Conservation (phyloP, 768 basidiomycete species). For the Lepiota subincarnata region DNA sequence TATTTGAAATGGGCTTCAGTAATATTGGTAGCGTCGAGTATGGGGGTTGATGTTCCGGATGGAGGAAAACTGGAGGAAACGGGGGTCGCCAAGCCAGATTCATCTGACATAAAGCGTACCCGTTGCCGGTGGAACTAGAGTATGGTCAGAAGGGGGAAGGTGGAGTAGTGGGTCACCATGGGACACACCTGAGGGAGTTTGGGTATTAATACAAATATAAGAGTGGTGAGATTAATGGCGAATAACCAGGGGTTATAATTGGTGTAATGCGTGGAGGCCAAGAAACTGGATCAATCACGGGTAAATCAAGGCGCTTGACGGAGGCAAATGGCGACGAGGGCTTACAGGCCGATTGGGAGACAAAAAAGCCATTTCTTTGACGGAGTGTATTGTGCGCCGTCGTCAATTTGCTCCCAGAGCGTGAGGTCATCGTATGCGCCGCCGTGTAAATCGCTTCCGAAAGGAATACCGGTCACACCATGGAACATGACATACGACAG, state of each 20-base stretch:
- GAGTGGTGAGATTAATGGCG: constrained; percentile 80
- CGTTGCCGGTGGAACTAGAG: constrained; percentile 76
- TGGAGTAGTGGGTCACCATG: constrained; percentile 1
- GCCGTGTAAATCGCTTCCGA: constrained; percentile 79
- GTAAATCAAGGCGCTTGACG: not conserved
- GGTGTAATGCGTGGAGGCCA: constrained; percentile 97
- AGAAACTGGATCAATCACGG: constrained; percentile 55
- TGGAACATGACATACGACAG: constrained; percentile 99
- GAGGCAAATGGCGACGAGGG: not conserved
- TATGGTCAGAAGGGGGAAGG: constrained; percentile 1
- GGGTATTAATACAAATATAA: constrained; percentile 80
- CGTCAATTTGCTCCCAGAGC: constrained; percentile 99
- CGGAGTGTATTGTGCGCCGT: constrained; percentile 97
- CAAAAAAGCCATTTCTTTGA: constrained; percentile 95
- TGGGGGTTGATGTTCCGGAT: constrained; percentile 46
- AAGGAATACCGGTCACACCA: constrained; percentile 95
- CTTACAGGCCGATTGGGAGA: constrained; percentile 87
- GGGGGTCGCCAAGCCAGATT: constrained; percentile 65
- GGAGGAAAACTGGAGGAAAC: constrained; percentile 53
- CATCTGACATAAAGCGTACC: constrained; percentile 67
- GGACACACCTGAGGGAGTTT: constrained; percentile 86
- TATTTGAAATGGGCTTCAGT: constrained; percentile 16
- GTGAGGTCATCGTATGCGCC: constrained; percentile 98
- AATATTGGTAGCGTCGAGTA: constrained; percentile 18
- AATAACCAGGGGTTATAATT: constrained; percentile 95